These are phyloP conservation scores for Ilex asprella DNA, from an alignment of 257 asterid species.

Conservation along the genomic window DNA sequence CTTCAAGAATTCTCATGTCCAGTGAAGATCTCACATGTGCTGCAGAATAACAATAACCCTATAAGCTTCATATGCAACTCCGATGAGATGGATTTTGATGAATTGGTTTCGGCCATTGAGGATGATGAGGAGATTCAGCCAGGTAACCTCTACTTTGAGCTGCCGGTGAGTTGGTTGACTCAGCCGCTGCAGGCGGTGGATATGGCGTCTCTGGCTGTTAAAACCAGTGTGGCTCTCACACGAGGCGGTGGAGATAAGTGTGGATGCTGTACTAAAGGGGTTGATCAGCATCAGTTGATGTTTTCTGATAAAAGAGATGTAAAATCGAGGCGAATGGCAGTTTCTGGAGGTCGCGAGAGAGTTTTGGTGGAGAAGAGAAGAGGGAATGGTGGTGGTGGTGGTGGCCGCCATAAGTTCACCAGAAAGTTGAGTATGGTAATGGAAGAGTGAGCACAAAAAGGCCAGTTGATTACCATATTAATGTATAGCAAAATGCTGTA, in stretches of 20 bases:
- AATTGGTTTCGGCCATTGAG: slow-evolving; percentile 10
- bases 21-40: slow-evolving; percentile 12
- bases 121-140: slow-evolving; percentile 19
- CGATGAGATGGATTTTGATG: slow-evolving; percentile 27
- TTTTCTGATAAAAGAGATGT: not conserved
- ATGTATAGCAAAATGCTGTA: too few species aligned
- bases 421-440: too few species aligned
- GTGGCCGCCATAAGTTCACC: too few species aligned
- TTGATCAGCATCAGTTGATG: not conserved
- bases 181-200: slow-evolving; percentile 25
- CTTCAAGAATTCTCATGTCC: slow-evolving; percentile 19
- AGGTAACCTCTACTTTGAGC: slow-evolving; percentile 32
- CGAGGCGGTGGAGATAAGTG: not conserved
- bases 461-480: too few species aligned
- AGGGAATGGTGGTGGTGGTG: too few species aligned
- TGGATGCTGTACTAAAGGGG: not conserved
- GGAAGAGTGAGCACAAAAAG: too few species aligned
- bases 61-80: slow-evolving; percentile 28
- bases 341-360: too few species aligned
- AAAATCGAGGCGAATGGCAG: too few species aligned
- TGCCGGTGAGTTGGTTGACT: slow-evolving; percentile 16
- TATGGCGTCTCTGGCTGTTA: slow-evolving; percentile 31
- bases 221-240: slow-evolving; percentile 19
- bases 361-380: too few species aligned
- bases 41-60: slow-evolving; percentile 5